Percentiles rank a stretch among this genome's conserved stretches.
phyloP scores from a whole-genome alignment of 805 yeast genomes.

The Suhomyces emberorum region DNA sequence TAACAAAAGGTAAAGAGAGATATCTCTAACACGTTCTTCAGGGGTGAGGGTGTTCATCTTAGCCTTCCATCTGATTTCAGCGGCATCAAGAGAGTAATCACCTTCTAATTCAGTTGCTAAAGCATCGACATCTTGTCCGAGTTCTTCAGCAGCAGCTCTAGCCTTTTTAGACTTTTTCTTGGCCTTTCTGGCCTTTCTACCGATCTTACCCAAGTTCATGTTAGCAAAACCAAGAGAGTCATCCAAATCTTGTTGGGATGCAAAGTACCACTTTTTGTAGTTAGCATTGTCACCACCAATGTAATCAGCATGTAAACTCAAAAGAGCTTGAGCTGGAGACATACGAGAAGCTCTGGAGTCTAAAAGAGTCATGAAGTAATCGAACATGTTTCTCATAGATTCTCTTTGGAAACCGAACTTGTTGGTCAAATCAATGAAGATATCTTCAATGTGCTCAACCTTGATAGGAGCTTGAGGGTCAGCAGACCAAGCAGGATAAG shows the following conservation, averaged over 20 bases:
- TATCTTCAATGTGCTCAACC: constrained; percentile 81
- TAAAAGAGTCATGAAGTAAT: constrained; percentile 78
- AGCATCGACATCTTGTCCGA: constrained; percentile 57
- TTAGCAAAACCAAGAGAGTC: constrained; percentile 81
- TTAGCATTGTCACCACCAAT: constrained; percentile 86
- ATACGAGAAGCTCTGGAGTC: constrained; percentile 84
- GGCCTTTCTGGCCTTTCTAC: constrained; percentile 78
- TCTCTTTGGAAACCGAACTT: constrained; percentile 90
- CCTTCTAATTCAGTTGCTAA: constrained; percentile 73
- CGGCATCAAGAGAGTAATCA: constrained; percentile 76
- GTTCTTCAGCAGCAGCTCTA: constrained; percentile 63
- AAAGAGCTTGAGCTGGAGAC: constrained; percentile 84
- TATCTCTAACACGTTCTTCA: constrained; percentile 75
- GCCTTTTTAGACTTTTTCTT: constrained; percentile 78
- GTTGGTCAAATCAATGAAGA: constrained; percentile 77
- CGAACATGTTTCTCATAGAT: constrained; percentile 88
- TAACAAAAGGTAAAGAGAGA: constrained; percentile 68
- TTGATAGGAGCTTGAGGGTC: constrained; percentile 86
- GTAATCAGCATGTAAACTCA: constrained; percentile 81
- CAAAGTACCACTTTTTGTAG: constrained; percentile 85
- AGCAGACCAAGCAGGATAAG: constrained; percentile 99
- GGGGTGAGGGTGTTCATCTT: constrained; percentile 70
- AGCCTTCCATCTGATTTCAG: constrained; percentile 86
- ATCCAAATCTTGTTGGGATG: constrained; percentile 84
- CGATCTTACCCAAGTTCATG: constrained; percentile 71